phyloP scores from a whole-genome alignment of 1,284 basidiomycete species.

The Cryptococcus floricola region DNA sequence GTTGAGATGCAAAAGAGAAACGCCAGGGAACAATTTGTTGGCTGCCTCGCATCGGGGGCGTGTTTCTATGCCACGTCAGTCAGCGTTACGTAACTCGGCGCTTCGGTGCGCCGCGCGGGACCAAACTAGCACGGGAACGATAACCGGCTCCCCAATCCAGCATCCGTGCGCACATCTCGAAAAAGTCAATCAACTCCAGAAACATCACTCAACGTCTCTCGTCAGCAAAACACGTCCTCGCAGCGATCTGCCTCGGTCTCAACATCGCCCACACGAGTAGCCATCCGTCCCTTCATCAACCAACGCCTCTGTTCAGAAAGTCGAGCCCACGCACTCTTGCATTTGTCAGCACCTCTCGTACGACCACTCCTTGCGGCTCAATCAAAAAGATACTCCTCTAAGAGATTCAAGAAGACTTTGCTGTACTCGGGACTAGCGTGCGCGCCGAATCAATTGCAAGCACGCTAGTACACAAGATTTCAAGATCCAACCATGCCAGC shows the following conservation, averaged over 20 bases:
- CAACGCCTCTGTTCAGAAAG: not conserved
- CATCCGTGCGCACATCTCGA: not conserved
- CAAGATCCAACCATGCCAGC: constrained; percentile 5
- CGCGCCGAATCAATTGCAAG: no score
- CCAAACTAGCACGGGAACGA: not conserved
- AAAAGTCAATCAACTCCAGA: not conserved
- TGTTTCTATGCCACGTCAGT: not conserved
- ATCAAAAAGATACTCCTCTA: no score
- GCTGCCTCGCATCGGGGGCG: not conserved
- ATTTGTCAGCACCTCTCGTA: not conserved
- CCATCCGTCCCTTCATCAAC: not conserved
- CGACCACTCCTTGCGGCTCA: not conserved
- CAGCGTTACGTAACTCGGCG: not conserved
- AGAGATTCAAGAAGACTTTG: no score
- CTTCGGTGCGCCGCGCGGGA: not conserved
- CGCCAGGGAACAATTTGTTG: not conserved
- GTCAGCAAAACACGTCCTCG: no score
- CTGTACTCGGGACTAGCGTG: no score
- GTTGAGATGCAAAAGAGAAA: not conserved
- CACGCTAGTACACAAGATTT: not conserved
- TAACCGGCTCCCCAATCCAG: not conserved
- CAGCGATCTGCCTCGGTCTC: not conserved
- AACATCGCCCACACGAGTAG: not conserved
- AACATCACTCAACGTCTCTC: not conserved
- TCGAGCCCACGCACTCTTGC: no score